Conservation (phyloP, 257 asterid species). For the Jaltomata sinuosa region DNA sequence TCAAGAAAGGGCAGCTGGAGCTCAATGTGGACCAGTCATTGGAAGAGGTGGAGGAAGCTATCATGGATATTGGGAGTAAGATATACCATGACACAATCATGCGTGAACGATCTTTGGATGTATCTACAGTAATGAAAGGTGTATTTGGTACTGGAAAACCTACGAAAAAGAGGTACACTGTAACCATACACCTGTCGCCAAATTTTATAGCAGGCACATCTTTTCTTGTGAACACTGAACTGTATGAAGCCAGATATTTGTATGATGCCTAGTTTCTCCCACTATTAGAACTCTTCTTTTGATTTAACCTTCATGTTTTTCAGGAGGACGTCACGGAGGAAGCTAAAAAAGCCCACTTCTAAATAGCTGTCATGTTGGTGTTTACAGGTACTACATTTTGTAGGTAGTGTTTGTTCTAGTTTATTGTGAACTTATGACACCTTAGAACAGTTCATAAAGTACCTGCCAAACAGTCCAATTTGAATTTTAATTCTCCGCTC, state of each 20-base stretch:
- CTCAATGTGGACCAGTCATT: conserved; percentile 75
- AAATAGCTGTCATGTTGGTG: background rate
- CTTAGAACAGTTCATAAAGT: background rate
- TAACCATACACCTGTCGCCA: background rate
- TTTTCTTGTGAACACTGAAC: background rate
- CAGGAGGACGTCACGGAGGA: conserved; percentile 50
- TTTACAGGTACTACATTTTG: background rate
- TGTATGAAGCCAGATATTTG: background rate
- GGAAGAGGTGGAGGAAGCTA: conserved; percentile 87
- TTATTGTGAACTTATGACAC: background rate
- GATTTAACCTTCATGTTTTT: background rate
- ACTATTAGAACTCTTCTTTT: background rate
- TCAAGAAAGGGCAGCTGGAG: conserved; percentile 72
- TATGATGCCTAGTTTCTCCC: background rate
- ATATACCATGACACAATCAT: conserved; percentile 77
- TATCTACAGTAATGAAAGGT: conserved; percentile 71
- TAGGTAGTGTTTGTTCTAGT: background rate
- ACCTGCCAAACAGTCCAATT: background rate
- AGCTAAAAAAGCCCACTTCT: conserved; percentile 29
- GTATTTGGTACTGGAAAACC: conserved; percentile 50
- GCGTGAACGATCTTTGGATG: conserved; percentile 60
- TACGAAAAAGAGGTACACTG: conserved; percentile 51
- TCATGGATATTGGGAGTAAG: conserved; percentile 74
- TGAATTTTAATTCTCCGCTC: background rate
- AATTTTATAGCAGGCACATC: background rate